A percentile compares a stretch with the other conserved stretches of the same genome.
phyloP scores from a whole-genome alignment of 176 grass and related monocot species.

The Triticum aestivum region IWGSC_CS_RefSeq_v2.1 NC_057814.1:463772389-463772888 shows the following conservation, averaged over 20 bases:
- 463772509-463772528: neutral
- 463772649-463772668: no score
- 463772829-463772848: slow-evolving; percentile 61
- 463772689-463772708: neutral
- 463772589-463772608: neutral
- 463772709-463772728: neutral
- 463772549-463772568: neutral
- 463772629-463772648: neutral
- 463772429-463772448: no score
- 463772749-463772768: neutral
- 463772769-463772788: neutral
- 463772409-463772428: no score
- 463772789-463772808: neutral
- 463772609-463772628: neutral
- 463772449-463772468: no score
- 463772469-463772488: no score
- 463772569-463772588: neutral
- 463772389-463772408: no score
- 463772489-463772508: no score
- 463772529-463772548: neutral
- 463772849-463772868: slow-evolving; percentile 38
- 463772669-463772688: no score
- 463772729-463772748: neutral
- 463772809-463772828: slow-evolving; percentile 22
- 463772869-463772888: slow-evolving; percentile 31